Evolutionary conservation across 2,329 filamentous ascomycete species (phyloP).

Genomic region (Teratosphaeria epicoccoides): DNA sequence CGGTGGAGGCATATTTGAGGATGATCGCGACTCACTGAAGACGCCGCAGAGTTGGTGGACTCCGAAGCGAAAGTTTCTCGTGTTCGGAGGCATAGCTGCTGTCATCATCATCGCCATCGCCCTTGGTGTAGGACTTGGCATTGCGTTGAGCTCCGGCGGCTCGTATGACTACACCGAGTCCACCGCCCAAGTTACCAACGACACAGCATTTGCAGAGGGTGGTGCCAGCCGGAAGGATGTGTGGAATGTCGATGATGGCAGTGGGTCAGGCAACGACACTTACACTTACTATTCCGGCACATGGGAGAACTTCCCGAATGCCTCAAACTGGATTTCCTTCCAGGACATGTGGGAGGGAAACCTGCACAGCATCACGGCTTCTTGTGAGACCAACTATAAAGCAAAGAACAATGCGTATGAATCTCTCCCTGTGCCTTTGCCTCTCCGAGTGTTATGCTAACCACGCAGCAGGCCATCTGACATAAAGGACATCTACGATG

Average conservation of each 20-base stretch:
- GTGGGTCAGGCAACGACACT: conserved; percentile 16
- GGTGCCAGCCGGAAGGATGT: conserved; percentile 17
- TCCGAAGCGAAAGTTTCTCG: conserved; percentile 13
- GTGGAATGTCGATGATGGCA: conserved; percentile 15
- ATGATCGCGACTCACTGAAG: not conserved
- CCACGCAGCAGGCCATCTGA: conserved; percentile 26
- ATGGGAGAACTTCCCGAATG: conserved; percentile 11
- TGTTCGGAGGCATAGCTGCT: conserved; percentile 11
- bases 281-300: conserved; percentile 24
- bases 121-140: conserved; percentile 16
- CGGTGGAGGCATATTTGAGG: not conserved
- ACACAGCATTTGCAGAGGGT: conserved; percentile 17
- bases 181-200: conserved; percentile 22
- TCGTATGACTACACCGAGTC: conserved; percentile 20
- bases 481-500: conserved; percentile 28
- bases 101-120: conserved; percentile 12
- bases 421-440: not conserved
- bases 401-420: conserved; percentile 23
- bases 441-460: not conserved
- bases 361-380: conserved; percentile 18
- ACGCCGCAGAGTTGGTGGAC: conserved; percentile 7
- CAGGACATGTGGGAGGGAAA: conserved; percentile 28
- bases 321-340: conserved; percentile 17
- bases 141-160: conserved; percentile 12
- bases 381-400: conserved; percentile 26